Percentiles rank a stretch among this genome's conserved stretches.
Evolutionary conservation across 2,329 filamentous ascomycete species (phyloP).

Genomic region (Aspergillus costaricaensis): DNA sequence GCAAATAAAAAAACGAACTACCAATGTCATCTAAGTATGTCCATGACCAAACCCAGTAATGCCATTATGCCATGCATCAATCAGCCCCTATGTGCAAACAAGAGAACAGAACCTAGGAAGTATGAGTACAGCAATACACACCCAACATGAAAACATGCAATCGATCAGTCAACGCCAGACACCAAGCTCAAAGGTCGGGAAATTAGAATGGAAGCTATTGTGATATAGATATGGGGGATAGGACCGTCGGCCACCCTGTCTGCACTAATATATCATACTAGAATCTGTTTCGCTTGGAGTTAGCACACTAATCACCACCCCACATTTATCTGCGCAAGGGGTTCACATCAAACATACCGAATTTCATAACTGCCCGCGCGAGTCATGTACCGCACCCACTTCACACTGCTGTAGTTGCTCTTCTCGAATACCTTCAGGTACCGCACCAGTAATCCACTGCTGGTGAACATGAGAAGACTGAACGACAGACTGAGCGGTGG

Average conservation of each 20-base stretch:
- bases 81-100: slow-evolving; percentile 6
- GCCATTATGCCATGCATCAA: background rate
- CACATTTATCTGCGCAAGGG: background rate
- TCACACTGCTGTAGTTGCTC: slow-evolving; percentile 97
- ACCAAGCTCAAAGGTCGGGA: background rate
- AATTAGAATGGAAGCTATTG: too few species aligned
- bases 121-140: background rate
- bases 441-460: slow-evolving; percentile 83
- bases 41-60: background rate
- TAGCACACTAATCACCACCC: background rate
- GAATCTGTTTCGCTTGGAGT: background rate
- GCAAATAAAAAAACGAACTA: too few species aligned
- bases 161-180: background rate
- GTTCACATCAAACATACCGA: slow-evolving; percentile 55
- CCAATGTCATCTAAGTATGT: too few species aligned
- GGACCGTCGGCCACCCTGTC: background rate
- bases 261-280: background rate
- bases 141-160: background rate
- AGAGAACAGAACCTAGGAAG: slow-evolving; percentile 12
- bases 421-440: slow-evolving; percentile 99
- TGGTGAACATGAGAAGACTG: slow-evolving; percentile 96
- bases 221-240: too few species aligned
- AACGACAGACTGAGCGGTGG: slow-evolving; percentile 92
- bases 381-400: slow-evolving; percentile 99
- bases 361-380: slow-evolving; percentile 97